Percentiles rank a stretch among this genome's conserved stretches.
These are phyloP conservation scores for Ceratocystis smalleyi DNA, from an alignment of 2,329 filamentous ascomycete species.

Conservation along the genomic window DNA sequence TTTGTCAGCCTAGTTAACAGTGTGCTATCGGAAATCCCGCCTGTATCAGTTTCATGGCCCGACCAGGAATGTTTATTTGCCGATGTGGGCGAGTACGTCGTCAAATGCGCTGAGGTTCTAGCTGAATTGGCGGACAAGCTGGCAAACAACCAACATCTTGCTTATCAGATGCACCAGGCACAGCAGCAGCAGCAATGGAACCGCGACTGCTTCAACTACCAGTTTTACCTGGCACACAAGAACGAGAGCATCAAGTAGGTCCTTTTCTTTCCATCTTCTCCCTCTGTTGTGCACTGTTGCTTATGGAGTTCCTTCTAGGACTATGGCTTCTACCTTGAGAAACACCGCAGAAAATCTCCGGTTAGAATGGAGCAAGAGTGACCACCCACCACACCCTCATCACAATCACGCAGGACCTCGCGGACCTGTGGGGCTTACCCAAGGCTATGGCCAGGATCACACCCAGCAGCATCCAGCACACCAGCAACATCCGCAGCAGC, in stretches of 20 bases:
- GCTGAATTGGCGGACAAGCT: constrained; percentile 12
- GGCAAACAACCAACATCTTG: constrained; percentile 8
- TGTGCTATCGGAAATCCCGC: constrained; percentile 10
- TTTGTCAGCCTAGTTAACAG: constrained; percentile 5
- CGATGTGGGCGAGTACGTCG: constrained; percentile 15
- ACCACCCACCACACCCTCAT: constrained; percentile 10
- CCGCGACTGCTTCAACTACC: constrained; percentile 9
- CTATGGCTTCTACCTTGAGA: constrained; percentile 5
- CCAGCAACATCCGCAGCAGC: constrained; percentile 13
- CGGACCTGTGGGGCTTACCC: background rate
- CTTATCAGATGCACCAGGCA: constrained; percentile 11
- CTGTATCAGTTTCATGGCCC: constrained; percentile 9
- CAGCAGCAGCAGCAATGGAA: constrained; percentile 13
- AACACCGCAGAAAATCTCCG: constrained; percentile 10
- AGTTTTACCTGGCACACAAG: constrained; percentile 13
- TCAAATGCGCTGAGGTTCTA: constrained; percentile 13
- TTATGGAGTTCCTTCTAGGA: constrained; percentile 1
- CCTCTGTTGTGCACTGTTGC: background rate
- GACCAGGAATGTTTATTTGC: constrained; percentile 11
- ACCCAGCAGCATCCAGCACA: constrained; percentile 4
- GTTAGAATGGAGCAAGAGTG: constrained; percentile 13
- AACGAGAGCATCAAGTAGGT: constrained; percentile 14
- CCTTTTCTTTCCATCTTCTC: background rate
- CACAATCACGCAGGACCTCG: constrained; percentile 4
- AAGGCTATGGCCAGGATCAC: constrained; percentile 5